Percentiles rank a stretch among this genome's conserved stretches.
phyloP scores from a whole-genome alignment of 2,329 filamentous ascomycete species.

The Knufia petricola region DNA sequence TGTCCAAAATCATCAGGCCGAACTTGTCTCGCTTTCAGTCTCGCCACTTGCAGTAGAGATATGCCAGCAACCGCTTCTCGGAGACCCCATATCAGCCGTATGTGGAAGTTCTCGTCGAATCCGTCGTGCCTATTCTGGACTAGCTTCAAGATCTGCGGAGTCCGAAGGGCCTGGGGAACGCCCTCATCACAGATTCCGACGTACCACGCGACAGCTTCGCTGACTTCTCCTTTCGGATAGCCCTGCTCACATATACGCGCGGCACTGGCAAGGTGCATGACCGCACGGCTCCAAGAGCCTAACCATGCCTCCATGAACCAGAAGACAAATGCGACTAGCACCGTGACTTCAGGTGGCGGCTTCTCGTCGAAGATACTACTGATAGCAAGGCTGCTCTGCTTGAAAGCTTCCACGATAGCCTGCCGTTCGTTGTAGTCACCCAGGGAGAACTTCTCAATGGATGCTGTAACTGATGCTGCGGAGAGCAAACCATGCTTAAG shows the following conservation, averaged over 20 bases:
- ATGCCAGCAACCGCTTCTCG: background rate
- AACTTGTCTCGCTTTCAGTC: background rate
- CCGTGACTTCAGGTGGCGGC: background rate
- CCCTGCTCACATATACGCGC: constrained; percentile 1
- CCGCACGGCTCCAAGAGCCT: background rate
- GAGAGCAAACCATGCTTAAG: background rate
- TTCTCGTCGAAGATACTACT: background rate
- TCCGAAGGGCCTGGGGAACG: background rate
- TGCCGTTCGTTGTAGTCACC: background rate
- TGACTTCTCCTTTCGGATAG: constrained; percentile 2
- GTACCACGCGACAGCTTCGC: constrained; percentile 3
- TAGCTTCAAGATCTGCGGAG: background rate
- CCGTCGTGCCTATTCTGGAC: background rate
- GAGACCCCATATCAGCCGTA: background rate
- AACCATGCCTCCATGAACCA: constrained; percentile 4
- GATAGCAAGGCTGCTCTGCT: constrained; percentile 2
- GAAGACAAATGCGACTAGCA: constrained; percentile 1
- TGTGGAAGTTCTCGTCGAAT: background rate
- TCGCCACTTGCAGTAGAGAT: background rate
- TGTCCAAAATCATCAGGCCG: background rate
- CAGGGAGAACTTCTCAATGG: constrained; percentile 1
- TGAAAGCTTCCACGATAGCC: background rate
- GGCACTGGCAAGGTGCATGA: background rate
- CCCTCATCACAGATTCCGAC: background rate
- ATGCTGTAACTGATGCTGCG: background rate